Evolutionary conservation across 106 monocot genomes (phyloP), one percentile per base, ranked within the genome.

Genomic region (Apostasia shenzhenica): DNA sequence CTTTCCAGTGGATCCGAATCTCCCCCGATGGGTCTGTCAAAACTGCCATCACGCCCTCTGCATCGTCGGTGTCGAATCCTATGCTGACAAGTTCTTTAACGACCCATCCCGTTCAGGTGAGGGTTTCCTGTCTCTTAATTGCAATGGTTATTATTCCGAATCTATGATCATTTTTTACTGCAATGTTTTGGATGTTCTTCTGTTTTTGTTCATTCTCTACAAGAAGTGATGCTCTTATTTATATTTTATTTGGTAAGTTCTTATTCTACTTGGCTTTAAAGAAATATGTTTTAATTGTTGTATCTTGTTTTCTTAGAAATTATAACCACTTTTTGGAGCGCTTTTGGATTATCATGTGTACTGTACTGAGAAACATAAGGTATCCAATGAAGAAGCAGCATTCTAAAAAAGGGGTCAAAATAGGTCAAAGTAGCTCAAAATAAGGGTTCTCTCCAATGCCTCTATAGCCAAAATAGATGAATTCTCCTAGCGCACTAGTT

Each of bases 11-110:
- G 86, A 95, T 75, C 88, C 88, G 12, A 86, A 59, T 55, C 74
- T 89, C 3, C 91, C 88, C 2, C 54, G 88, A 67, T 84, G 83
- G 88, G 76, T 84, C 14, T 95, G 95, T 74, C 95, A 95, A 84
- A 86, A 89, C 61, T 88, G 91, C 74, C 86, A 80, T 75, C 77
- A 88, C 74, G 75, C 86, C 14, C 82, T 91, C 57, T 86, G 84
- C 67, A 82, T 95, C 70, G 91, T 86, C 71, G 95, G 91, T 26
- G 83, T 79, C 45, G 95, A 91, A 4, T 88, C 88, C 53, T 84
- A 72, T 48, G 81, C 84, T 43, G 95, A 95, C 73, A 88, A 86
- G 76, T 86, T 88, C 82, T 80, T 78, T 78, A 74, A 61, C 68
- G 94, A 85, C 58, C 78, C 91, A 5, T 81, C 88, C 47, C 85